phyloP scores from a whole-genome alignment of 2,329 filamentous ascomycete species.

The Colletotrichum sp. region DNA sequence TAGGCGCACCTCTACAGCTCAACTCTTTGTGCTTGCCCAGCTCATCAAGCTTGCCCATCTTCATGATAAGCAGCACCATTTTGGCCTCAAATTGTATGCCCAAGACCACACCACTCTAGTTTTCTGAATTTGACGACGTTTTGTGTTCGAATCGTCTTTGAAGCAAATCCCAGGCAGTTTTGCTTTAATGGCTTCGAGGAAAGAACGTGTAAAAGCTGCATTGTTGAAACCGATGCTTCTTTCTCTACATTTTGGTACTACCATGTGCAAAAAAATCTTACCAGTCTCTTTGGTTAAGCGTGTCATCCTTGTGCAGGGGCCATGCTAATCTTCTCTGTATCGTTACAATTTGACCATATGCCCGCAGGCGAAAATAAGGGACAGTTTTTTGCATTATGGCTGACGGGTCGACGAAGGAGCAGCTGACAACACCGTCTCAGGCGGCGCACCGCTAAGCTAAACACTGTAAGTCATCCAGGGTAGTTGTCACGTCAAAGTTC shows the following conservation, averaged over 20 bases:
- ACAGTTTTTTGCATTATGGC: background rate
- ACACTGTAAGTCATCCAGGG: background rate
- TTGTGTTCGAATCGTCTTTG: background rate
- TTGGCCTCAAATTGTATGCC: background rate
- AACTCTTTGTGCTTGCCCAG: background rate
- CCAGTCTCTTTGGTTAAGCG: background rate
- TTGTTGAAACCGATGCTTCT: background rate
- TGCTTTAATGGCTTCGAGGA: background rate
- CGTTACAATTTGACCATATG: background rate
- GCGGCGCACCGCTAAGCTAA: background rate
- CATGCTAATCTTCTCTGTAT: slow-evolving; percentile 5
- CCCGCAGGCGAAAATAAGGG: background rate
- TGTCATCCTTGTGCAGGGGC: background rate
- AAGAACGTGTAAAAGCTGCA: background rate
- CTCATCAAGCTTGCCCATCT: background rate
- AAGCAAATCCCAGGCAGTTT: background rate
- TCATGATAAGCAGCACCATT: background rate
- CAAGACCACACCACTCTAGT: background rate
- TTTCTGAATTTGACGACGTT: background rate
- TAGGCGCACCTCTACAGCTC: background rate
- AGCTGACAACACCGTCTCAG: background rate
- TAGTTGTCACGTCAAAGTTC: background rate
- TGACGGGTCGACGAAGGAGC: background rate
- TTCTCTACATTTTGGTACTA: background rate
- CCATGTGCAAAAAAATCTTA: background rate